Percentiles rank a stretch among this genome's conserved stretches.
phyloP scores from a whole-genome alignment of 345 rosid genomes.

The Moricandia arvensis region DNA sequence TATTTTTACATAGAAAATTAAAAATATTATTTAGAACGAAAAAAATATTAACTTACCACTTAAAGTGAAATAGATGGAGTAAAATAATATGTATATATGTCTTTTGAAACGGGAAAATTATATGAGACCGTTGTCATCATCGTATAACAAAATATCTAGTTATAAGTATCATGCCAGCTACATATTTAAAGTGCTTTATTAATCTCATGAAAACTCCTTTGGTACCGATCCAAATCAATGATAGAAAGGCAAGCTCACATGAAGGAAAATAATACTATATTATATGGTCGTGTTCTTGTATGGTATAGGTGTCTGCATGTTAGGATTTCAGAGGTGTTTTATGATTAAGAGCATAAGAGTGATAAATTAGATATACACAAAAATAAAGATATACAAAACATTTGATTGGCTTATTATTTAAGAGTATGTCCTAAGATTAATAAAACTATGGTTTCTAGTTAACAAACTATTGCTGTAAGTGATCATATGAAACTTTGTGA shows the following conservation, averaged over 20 bases:
- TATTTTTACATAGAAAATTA: too few relatives aligned
- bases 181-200: not conserved
- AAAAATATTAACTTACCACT: too few relatives aligned
- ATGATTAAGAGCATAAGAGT: not conserved
- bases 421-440: not conserved
- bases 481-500: not conserved
- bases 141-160: not conserved
- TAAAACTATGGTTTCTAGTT: not conserved
- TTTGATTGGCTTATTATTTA: not conserved
- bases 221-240: not conserved
- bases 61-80: too few relatives aligned
- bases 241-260: not conserved
- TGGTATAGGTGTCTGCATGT: not conserved
- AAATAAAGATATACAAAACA: not conserved
- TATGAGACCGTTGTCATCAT: conserved; percentile 3
- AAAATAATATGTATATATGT: not conserved
- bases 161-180: conserved; percentile 13
- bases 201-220: not conserved
- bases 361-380: not conserved
- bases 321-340: not conserved
- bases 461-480: not conserved
- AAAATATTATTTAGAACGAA: too few relatives aligned
- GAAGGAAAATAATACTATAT: not conserved
- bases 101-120: not conserved
- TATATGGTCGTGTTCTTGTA: not conserved